These are phyloP conservation scores for Apiospora saccharicola DNA, from an alignment of 2,329 filamentous ascomycete genomes.

Conservation along the genomic window DNA sequence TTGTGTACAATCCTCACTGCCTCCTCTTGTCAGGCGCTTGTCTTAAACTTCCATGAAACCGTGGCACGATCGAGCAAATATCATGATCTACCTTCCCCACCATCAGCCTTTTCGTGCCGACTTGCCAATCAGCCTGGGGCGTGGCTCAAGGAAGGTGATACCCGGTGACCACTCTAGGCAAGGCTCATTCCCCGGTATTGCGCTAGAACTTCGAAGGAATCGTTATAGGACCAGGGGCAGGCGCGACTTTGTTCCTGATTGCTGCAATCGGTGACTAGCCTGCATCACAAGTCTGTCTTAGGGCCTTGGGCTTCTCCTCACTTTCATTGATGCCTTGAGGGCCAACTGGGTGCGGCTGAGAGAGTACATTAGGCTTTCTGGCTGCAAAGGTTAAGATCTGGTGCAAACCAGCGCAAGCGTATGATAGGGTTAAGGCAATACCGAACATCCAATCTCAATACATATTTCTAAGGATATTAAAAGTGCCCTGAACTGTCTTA, in stretches of 20 bases:
- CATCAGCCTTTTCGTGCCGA: not conserved
- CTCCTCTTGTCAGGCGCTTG: constrained; percentile 6
- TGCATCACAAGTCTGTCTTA: not conserved
- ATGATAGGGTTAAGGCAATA: not conserved
- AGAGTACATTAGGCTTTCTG: not conserved
- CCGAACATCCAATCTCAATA: not conserved
- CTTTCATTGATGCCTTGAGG: constrained; percentile 1
- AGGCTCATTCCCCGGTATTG: not conserved
- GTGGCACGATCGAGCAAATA: not conserved
- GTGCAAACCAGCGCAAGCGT: constrained; percentile 7
- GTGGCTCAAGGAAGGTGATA: not conserved
- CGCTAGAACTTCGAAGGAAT: not conserved
- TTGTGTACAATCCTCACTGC: constrained; percentile 18
- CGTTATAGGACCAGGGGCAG: not conserved
- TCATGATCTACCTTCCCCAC: not conserved
- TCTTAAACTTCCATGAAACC: not conserved
- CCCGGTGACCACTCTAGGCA: constrained; percentile 14
- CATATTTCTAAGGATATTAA: not conserved
- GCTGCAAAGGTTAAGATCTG: not conserved
- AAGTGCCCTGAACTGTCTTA: not conserved
- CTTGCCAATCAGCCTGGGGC: not conserved
- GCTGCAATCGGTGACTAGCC: not conserved
- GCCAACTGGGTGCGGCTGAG: constrained; percentile 1
- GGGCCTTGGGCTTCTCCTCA: not conserved
- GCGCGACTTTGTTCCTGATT: not conserved